These are phyloP conservation scores for Brasenia schreberi DNA, from an alignment of 164 flowering plant genomes.

Conservation along the genomic window DNA sequence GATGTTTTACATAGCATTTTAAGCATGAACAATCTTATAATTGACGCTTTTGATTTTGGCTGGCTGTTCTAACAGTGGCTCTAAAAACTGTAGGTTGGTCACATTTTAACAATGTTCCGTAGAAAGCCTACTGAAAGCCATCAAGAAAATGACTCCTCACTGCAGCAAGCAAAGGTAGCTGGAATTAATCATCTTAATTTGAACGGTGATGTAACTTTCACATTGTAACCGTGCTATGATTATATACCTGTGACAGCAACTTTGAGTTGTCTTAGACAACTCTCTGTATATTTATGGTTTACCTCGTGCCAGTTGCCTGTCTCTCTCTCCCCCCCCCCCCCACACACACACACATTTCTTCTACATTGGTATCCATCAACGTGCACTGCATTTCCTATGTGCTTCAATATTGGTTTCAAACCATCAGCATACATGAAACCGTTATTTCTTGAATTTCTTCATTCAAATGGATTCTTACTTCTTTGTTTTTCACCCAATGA, in stretches of 20 bases:
- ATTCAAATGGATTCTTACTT: background rate
- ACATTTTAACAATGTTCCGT: conserved; percentile 29
- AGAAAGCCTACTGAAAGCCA: conserved; percentile 21
- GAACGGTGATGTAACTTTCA: background rate
- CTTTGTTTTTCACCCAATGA: background rate
- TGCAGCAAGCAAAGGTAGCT: conserved; percentile 39
- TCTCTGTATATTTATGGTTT: background rate
- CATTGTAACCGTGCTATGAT: background rate
- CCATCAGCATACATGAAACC: background rate
- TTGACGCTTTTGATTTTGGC: too few species aligned
- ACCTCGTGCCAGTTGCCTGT: background rate
- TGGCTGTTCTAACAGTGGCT: background rate
- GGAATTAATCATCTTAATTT: background rate
- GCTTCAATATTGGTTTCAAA: background rate
- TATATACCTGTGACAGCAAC: background rate
- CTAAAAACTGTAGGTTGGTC: background rate
- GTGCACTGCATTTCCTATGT: background rate
- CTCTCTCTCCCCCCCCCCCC: background rate
- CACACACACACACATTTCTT: background rate
- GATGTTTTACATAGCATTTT: background rate
- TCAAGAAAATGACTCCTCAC: conserved; percentile 27
- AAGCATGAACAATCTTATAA: background rate
- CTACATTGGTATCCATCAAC: background rate
- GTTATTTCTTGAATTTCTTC: too few species aligned
- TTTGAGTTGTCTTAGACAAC: background rate